Conservation (phyloP, 345 rosid species). For the Noccaea bulbosa region DNA sequence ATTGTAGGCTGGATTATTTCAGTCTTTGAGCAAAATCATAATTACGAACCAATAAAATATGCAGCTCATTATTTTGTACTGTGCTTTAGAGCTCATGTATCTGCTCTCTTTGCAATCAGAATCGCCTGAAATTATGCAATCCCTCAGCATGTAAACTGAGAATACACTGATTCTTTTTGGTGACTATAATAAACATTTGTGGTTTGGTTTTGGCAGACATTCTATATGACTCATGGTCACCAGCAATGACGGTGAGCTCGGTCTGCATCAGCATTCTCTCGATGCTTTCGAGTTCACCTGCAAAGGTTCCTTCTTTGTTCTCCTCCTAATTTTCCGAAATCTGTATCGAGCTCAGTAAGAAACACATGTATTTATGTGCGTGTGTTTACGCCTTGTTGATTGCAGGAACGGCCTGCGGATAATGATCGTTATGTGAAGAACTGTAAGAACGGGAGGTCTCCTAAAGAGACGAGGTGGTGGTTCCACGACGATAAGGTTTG, state of each 20-base stretch:
- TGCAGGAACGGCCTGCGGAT: slow-evolving; percentile 96
- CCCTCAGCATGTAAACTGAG: neutral
- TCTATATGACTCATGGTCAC: slow-evolving; percentile 98
- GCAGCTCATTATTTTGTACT: neutral
- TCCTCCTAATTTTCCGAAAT: neutral
- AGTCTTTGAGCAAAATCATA: neutral
- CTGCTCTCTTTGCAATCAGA: neutral
- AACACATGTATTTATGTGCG: neutral
- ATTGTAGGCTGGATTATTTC: neutral
- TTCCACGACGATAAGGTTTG: slow-evolving; percentile 95
- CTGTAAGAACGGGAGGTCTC: slow-evolving; percentile 94
- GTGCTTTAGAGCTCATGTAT: slow-evolving; percentile 9
- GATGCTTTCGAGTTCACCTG: slow-evolving; percentile 96
- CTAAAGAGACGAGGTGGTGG: slow-evolving; percentile 99
- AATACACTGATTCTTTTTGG: neutral
- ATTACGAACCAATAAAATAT: neutral
- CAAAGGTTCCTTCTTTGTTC: slow-evolving; percentile 57
- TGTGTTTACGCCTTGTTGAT: slow-evolving; percentile 27
- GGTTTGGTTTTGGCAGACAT: slow-evolving; percentile 60
- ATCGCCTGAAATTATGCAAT: slow-evolving; percentile 6
- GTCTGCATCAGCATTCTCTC: slow-evolving; percentile 98
- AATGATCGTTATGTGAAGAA: slow-evolving; percentile 96
- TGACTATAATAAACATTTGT: neutral
- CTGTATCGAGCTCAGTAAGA: neutral
- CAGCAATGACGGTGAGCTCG: slow-evolving; percentile 97